phyloP scores from a whole-genome alignment of 1,139 yeast species.

The Blastobotrys petasosporus region DNA sequence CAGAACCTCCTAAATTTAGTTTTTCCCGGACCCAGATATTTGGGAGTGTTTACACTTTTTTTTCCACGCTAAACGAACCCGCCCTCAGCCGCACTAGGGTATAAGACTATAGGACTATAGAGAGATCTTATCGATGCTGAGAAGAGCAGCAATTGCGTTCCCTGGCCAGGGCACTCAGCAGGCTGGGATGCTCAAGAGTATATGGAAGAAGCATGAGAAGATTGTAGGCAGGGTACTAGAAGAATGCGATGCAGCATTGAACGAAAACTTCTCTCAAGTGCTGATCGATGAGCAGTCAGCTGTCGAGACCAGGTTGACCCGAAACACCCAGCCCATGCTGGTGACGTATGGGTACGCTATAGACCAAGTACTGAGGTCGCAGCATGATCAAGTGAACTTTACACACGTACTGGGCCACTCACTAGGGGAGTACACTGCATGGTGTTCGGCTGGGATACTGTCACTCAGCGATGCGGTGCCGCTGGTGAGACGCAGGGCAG shows the following conservation, averaged over 20 bases:
- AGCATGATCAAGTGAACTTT: conserved; percentile 13
- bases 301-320: conserved; percentile 31
- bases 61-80: no score
- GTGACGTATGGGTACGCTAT: conserved; percentile 44
- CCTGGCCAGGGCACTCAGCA: conserved; percentile 41
- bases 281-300: conserved; percentile 22
- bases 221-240: conserved; percentile 29
- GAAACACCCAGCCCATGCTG: conserved; percentile 58
- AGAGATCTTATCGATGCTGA: no score
- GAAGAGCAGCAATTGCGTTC: conserved; percentile 14
- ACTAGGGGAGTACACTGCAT: conserved; percentile 56
- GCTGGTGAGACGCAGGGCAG: conserved; percentile 48
- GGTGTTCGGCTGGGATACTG: conserved; percentile 42
- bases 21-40: no score
- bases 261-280: conserved; percentile 25
- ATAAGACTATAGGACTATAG: no score
- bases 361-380: conserved; percentile 31
- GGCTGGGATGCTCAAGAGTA: conserved; percentile 32
- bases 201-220: conserved; percentile 21
- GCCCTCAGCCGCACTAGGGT: no score
- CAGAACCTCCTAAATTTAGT: no score
- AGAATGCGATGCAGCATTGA: conserved; percentile 31
- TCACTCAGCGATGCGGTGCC: conserved; percentile 41
- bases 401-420: conserved; percentile 49
- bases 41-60: no score